Evolutionary conservation across 1,284 basidiomycete species (phyloP), one percentile per base, ranked within the genome.

Genomic region (Ustilago crameri): DNA sequence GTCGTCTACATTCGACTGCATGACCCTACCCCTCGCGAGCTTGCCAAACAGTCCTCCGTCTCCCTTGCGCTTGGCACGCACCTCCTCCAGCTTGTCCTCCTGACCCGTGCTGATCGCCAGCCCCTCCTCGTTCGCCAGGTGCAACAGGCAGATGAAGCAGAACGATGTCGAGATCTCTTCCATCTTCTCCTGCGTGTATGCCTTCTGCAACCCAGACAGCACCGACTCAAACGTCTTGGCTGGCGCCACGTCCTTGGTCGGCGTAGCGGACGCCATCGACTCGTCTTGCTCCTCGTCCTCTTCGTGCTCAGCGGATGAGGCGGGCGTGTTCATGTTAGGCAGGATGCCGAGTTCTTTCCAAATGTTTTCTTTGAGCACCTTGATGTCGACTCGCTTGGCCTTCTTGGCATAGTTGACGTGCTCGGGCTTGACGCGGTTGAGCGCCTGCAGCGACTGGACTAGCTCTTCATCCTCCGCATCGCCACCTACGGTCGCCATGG

Each of bases 81-180:
- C 22, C 61, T 49, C 46, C 42, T 59, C 55, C 38, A 63, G 44
- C 44, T 63, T 49, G 23, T 62, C 69, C 64, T 62, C 59, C 50
- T 64, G 56, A 20, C 58, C 74, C 24, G 58, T 78, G 54, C 46
- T 72, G 43, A 82, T 79, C 49, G 62, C 66, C 43, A 97, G 86
- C 1, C 95, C 95, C 81, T 93, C 92, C 83, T 98, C 94, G 82
- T 98, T 96, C 43, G 94, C 95, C 40, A 98, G 86, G 85, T 97
- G 94, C 32, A 96, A 85, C 34, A 98, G 85, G 81, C 95, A 98
- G 83, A 98, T 99, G 86, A 98, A 99, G 84, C 95, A 98, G 89
- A 97, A 98, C 67, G 93, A 96, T 9, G 96, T 98, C 83, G 93
- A 96, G 84, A 98, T 97, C 77, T 99, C 96, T 44, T 91, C 90